phyloP scores from a whole-genome alignment of 2,329 filamentous ascomycete genomes.

The Diplodia seriata region DNA sequence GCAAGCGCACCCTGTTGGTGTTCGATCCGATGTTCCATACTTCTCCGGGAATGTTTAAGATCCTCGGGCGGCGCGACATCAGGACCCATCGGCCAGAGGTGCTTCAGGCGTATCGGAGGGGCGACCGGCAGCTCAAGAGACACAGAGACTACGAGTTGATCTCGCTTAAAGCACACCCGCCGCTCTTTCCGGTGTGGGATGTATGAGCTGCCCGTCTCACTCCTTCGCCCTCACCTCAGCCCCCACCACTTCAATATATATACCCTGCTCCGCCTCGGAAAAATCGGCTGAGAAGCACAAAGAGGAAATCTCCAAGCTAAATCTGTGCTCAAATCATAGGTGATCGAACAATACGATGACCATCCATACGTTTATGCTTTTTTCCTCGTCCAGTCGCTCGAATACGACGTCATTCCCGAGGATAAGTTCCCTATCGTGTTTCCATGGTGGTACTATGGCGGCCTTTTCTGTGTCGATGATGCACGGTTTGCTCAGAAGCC shows the following conservation, averaged over 20 bases:
- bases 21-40: conserved; percentile 88
- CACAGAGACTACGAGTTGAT: conserved; percentile 82
- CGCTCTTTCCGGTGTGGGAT: conserved; percentile 50
- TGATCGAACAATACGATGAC: conserved; percentile 47
- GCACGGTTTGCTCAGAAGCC: conserved; percentile 47
- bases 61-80: conserved; percentile 58
- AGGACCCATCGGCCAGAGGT: conserved; percentile 65
- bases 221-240: background rate
- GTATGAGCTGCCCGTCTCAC: conserved; percentile 41
- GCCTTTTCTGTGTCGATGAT: conserved; percentile 47
- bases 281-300: background rate
- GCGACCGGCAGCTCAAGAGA: conserved; percentile 69
- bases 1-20: conserved; percentile 74
- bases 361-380: conserved; percentile 49
- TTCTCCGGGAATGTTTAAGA: conserved; percentile 65
- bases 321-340: conserved; percentile 37
- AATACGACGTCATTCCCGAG: conserved; percentile 49
- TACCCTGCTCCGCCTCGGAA: background rate
- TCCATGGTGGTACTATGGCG: conserved; percentile 49
- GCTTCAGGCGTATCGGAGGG: conserved; percentile 70
- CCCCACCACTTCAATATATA: conserved; percentile 3
- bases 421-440: conserved; percentile 48
- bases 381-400: conserved; percentile 45
- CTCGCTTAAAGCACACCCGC: conserved; percentile 53
- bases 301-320: conserved; percentile 38